phyloP scores from a whole-genome alignment of 345 rosid species.

The Corchorus capsularis region DNA sequence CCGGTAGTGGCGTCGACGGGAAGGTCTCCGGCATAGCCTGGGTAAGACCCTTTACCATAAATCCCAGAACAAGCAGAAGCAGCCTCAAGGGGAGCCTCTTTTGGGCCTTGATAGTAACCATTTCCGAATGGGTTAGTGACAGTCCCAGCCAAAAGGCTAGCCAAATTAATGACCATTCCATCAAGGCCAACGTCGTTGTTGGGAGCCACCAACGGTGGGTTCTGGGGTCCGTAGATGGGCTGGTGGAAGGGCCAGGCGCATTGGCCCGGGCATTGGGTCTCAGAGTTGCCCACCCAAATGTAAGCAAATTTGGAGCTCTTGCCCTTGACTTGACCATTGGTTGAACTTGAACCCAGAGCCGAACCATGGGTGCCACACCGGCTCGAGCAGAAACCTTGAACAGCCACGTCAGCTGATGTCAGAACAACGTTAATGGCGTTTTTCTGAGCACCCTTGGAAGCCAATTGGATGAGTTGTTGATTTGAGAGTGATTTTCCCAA shows the following conservation, averaged over 20 bases:
- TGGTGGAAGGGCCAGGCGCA: constrained; percentile 98
- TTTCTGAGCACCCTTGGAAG: constrained; percentile 56
- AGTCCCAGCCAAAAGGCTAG: constrained; percentile 77
- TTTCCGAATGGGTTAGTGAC: constrained; percentile 84
- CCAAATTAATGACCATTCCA: constrained; percentile 80
- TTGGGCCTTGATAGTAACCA: constrained; percentile 78
- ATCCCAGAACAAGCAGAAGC: constrained; percentile 83
- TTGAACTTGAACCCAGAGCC: constrained; percentile 36
- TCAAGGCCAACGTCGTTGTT: constrained; percentile 83
- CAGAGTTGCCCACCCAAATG: constrained; percentile 90
- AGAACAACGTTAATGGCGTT: constrained; percentile 58
- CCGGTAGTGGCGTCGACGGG: constrained; percentile 62
- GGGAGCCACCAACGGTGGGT: constrained; percentile 67
- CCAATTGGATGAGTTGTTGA: constrained; percentile 50
- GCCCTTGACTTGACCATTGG: constrained; percentile 23
- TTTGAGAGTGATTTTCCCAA: constrained; percentile 66
- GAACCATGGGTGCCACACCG: constrained; percentile 69
- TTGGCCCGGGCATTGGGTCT: constrained; percentile 80
- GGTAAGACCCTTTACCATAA: constrained; percentile 78
- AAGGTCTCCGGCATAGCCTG: constrained; percentile 73
- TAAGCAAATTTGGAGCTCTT: constrained; percentile 49
- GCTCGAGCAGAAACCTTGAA: constrained; percentile 53
- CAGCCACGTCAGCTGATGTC: constrained; percentile 61
- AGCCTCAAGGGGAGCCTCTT: constrained; percentile 80
- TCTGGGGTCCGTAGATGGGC: constrained; percentile 83